Base-by-base conservation (phyloP, 2,329 filamentous ascomycete species). In the Cryphonectria parasitica region DNA sequence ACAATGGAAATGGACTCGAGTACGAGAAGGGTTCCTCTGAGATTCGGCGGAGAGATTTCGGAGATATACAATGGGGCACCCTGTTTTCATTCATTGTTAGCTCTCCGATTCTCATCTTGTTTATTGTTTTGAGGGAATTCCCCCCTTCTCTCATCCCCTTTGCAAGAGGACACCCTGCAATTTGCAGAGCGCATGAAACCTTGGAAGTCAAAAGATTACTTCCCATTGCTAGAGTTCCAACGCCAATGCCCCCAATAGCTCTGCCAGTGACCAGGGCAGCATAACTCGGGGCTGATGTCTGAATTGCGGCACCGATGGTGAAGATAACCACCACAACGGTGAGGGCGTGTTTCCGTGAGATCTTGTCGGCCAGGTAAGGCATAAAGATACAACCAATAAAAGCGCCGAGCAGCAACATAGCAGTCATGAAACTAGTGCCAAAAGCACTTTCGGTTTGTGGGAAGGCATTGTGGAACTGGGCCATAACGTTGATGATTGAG, bases 1-100 rank as follows among this genome's bases (percentile, higher is more conserved):
- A 87, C 85, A 68, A 87, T 79, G 5, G 81, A 84, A 74, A 87
- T 82, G 2, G 80, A 78, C 74, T 86, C 86, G 77, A 87, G 84
- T 74, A 87, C 78, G 1, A 87, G 80, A 6, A 83, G 75, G 1
- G 80, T 76, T 1, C 81, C 82, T 61, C 81, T 74, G 6, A 82
- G 77, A 66, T 83, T 78, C 0, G 80, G 80, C 3, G 80, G 80
- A 0, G 78, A 74, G 54, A 80, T 76, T 71, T 79, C 78, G 7
- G 77, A 77, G 22, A 78, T 83, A 39, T 74, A 74, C n/a, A 78
- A 62, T 1, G 77, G 77, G 2, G 76, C 76, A 1, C 75, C 74
- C 71, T 68, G 63, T 41, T 64, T 64, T 39, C 19, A 58, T 28
- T 28, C 54, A 25, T 52, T 52, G 54, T 58, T 10, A 58, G 54